Evolutionary conservation across 495 filamentous ascomycete species (phyloP).

Genomic region (Penicillium dipodomyicola): DNA sequence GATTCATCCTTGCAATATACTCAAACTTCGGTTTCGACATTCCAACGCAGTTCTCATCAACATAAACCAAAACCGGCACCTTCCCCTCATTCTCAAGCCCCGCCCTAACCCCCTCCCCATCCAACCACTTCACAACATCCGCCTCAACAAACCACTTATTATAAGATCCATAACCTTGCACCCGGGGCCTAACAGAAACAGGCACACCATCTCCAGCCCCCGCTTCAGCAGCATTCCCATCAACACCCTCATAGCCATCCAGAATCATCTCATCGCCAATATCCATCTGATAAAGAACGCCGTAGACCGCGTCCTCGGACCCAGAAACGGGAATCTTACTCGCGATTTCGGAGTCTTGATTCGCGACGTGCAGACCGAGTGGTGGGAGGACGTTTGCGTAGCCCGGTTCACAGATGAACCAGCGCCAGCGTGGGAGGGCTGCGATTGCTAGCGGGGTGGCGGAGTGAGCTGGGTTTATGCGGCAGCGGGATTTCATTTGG

Average conservation of each 20-base stretch:
- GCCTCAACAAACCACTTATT: constrained; percentile 43
- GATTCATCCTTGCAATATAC: constrained; percentile 68
- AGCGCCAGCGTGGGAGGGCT: constrained; percentile 53
- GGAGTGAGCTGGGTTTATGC: constrained; percentile 46
- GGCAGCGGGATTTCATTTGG: constrained; percentile 66
- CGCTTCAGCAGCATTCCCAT: constrained; percentile 21
- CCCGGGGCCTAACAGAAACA: constrained; percentile 41
- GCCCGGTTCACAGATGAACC: constrained; percentile 65
- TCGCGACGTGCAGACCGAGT: constrained; percentile 23
- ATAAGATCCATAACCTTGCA: constrained; percentile 38
- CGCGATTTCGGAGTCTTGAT: constrained; percentile 21
- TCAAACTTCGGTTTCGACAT: constrained; percentile 52
- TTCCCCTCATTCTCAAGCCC: constrained; percentile 8
- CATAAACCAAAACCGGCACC: constrained; percentile 53
- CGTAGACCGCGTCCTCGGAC: constrained; percentile 45
- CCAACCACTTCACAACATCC: constrained; percentile 35
- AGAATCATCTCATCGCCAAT: constrained; percentile 35
- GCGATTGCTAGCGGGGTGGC: constrained; percentile 48
- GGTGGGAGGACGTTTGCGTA: constrained; percentile 66
- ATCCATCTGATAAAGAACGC: constrained; percentile 60
- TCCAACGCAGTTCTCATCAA: constrained; percentile 47
- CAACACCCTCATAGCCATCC: constrained; percentile 45
- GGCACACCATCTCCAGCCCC: constrained; percentile 15
- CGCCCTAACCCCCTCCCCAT: constrained; percentile 18
- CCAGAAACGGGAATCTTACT: constrained; percentile 24